Evolutionary conservation across 108 stramenopile genomes (phyloP), one percentile per base, ranked within the genome.

Genomic region (Conticribra weissflogii): DNA sequence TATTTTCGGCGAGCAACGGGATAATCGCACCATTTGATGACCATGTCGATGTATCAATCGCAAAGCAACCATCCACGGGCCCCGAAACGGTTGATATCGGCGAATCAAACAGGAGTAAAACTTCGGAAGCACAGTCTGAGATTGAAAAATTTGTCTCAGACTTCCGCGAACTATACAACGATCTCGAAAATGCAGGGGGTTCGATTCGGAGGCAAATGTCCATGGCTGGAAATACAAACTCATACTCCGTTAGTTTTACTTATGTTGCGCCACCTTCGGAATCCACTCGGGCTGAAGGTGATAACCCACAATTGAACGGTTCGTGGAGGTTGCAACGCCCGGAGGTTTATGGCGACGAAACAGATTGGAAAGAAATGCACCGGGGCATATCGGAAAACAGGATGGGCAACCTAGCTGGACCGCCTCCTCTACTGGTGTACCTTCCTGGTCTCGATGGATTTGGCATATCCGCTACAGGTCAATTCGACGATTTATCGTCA

Each of bases 391-490:
- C 55, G 14, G 50, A 53, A 33, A 52, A 66, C 18, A 33, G 64
- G 25, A 49, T 59, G 25, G 49, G 36, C 3, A 3, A 19, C 47
- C 2, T 19, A 28, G 33, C 68, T 1, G 55, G 63, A 18, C 55
- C 65, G 14, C 67, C 55, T 45, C 81, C 81, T 29, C 53, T 81
- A 64, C 24, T 78, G 28, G n/a, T 96, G 0, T 96, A 92, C 58
- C 63, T 96, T 16, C 95, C 95, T 8, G 95, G 95, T 16, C 81
- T 96, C 55, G 95, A 96, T 72, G 90, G 95, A 9, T 81, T 79
- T 23, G 95, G 95, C 1, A 89, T 96, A n/a, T 91, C 92, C 3
- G 95, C 89, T 0, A 76, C 81, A 16, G 49, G 51, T 25, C 95
- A 96, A 66, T 96, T 87, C 47, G 81, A 88, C 77, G 92, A 92